Percentiles rank a stretch among this genome's conserved stretches.
These are phyloP conservation scores for Azolla pinnata DNA, from an alignment of 75 land plant species.

Conservation along the genomic window DNA sequence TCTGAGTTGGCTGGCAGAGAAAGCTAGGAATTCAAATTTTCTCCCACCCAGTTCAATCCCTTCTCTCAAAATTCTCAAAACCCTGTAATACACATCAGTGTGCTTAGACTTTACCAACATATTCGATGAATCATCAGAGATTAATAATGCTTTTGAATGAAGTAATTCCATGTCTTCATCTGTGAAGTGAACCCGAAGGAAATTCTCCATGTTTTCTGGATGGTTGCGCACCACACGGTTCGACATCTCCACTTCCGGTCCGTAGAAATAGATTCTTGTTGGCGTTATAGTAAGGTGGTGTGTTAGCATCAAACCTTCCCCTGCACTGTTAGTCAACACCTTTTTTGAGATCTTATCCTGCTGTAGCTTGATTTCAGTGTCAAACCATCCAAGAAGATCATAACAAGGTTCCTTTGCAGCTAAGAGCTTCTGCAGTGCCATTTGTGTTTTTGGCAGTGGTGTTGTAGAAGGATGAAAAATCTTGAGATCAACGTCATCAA, in stretches of 20 bases:
- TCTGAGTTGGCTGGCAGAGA: slow-evolving; percentile 85
- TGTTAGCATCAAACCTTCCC: slow-evolving; percentile 39
- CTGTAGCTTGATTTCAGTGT: slow-evolving; percentile 1
- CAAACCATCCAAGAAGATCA: slow-evolving; percentile 39
- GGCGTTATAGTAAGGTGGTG: slow-evolving; percentile 69
- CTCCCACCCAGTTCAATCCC: slow-evolving; percentile 55
- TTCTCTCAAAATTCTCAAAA: slow-evolving; percentile 42
- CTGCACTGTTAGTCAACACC: slow-evolving; percentile 10
- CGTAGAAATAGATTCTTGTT: slow-evolving; percentile 61
- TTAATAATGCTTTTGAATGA: slow-evolving; percentile 23
- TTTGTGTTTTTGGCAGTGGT: slow-evolving; percentile 5
- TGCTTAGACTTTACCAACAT: slow-evolving; percentile 24
- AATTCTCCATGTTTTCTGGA: slow-evolving; percentile 48
- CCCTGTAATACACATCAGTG: slow-evolving; percentile 45
- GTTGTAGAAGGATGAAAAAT: neutral
- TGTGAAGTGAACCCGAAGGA: slow-evolving; percentile 75
- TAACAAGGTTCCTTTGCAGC: slow-evolving; percentile 36
- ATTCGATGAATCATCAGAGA: slow-evolving; percentile 20
- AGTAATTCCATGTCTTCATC: slow-evolving; percentile 69
- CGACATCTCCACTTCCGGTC: slow-evolving; percentile 77
- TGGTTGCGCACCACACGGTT: slow-evolving; percentile 63
- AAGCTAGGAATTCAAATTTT: slow-evolving; percentile 73
- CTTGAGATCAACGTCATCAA: neutral
- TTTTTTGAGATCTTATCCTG: neutral
- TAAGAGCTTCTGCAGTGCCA: slow-evolving; percentile 18